phyloP scores from a whole-genome alignment of 345 rosid species.

The Populus ilicifolia region DNA sequence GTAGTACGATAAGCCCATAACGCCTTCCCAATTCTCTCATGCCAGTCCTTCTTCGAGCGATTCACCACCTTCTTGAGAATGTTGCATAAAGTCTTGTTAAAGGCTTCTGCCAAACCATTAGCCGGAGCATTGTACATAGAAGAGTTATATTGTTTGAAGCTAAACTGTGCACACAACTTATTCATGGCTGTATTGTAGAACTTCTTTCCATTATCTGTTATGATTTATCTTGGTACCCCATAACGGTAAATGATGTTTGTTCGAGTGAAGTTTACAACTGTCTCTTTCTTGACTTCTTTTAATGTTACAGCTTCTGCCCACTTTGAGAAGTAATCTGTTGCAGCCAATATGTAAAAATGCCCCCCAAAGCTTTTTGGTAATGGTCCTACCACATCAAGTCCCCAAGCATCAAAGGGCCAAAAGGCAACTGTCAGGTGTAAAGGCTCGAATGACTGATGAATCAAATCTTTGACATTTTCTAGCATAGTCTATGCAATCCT shows the following conservation, averaged over 20 bases:
- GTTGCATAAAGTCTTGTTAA: background rate
- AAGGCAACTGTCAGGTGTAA: too few species aligned
- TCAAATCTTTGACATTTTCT: background rate
- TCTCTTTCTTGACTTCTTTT: too few species aligned
- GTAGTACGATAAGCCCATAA: background rate
- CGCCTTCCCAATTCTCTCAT: background rate
- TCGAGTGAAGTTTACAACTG: background rate
- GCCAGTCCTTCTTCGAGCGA: background rate
- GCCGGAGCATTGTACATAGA: background rate
- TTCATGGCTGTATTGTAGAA: background rate
- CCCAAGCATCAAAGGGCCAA: too few species aligned
- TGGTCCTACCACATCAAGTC: too few species aligned
- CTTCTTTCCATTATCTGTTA: background rate
- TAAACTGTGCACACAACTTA: background rate
- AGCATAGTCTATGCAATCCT: background rate
- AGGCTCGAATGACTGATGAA: background rate
- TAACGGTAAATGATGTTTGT: background rate
- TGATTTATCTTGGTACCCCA: background rate
- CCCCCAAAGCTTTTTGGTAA: too few species aligned
- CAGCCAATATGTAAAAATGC: background rate
- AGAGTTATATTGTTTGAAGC: background rate
- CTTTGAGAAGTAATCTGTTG: background rate
- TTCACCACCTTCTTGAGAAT: background rate
- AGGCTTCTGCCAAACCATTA: background rate
- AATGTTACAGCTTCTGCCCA: background rate